Conservation (phyloP, 2,329 filamentous ascomycete genomes). For the Penicillium sp. region DNA sequence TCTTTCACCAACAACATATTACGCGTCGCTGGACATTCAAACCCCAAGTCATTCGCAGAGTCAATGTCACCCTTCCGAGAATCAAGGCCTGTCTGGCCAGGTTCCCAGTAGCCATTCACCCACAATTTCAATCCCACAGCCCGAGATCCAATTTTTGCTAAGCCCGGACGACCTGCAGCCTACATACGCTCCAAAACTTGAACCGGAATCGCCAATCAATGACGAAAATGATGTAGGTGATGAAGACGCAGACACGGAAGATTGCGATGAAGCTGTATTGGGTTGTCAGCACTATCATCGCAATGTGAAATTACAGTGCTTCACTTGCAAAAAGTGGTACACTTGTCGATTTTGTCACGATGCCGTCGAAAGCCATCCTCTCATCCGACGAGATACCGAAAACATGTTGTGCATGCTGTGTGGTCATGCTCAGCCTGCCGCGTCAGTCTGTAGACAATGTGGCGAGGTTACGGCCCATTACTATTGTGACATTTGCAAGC, state of each 20-base stretch:
- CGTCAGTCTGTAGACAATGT: constrained; percentile 71
- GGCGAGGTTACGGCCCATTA: constrained; percentile 75
- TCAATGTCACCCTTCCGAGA: constrained; percentile 22
- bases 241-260: constrained; percentile 42
- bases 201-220: constrained; percentile 22
- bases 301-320: constrained; percentile 94
- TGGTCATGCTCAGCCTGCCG: constrained; percentile 72
- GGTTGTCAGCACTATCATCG: constrained; percentile 91
- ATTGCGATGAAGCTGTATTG: constrained; percentile 51
- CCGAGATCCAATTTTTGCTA: constrained; percentile 37
- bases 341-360: constrained; percentile 95
- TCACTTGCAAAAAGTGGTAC: constrained; percentile 84
- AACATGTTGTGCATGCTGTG: constrained; percentile 99
- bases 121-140: constrained; percentile 23
- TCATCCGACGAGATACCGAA: constrained; percentile 76
- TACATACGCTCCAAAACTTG: constrained; percentile 55
- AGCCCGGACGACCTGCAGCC: constrained; percentile 55
- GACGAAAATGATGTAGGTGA: constrained; percentile 20
- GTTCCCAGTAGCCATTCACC: constrained; percentile 21
- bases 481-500: constrained; percentile 89
- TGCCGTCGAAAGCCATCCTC: constrained; percentile 66
- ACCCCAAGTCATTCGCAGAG: constrained; percentile 25
- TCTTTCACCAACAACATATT: constrained; percentile 3
- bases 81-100: constrained; percentile 22
- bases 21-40: constrained; percentile 21